Base-by-base conservation (phyloP, 192 early-diverging fungal species). In the Backusella morwellensis region DNA sequence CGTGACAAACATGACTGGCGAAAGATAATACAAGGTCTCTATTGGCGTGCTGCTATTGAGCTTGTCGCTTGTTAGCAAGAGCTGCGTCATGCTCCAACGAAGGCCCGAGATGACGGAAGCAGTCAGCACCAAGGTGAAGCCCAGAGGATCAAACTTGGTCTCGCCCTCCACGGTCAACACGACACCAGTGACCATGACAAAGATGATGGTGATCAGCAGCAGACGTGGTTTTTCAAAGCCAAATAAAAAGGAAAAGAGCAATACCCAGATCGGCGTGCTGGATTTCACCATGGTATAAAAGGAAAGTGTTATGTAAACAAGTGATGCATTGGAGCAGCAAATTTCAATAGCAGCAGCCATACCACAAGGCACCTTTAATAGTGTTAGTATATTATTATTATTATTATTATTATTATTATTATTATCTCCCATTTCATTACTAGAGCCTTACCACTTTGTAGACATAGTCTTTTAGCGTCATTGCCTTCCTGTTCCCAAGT, bases 231-330 rank as follows among this genome's bases (percentile, higher is more conserved):
- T 82, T 71, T 97, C 94, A 52, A 97, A 86, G 34, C 90, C 78
- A 77, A 97, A 95, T 11, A 92, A 77, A 82, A 95, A 94, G 35
- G 95, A 92, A 82, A 97, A 97, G 0, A 94, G 35, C 12, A 97
- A 82, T 8, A 91, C 89, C 88, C 87, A 91, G 67, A 91, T 86
- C 2, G 91, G 91, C 3, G 89, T 89, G 38, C 88, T 87, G 12
- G 89, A 90, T 80, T 92, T 92, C 34, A 92, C 88, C 90, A 92
- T 91, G 34, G 91, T 97, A 80, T 95, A 95, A 78, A 97, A 95
- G n/a, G 92, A 90, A 21, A 97, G 86, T 9, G 95, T 91, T 66
- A 97, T 93, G 76, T 84, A 87, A 80, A 93, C 87, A 41, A 96
- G 88, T 35, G 90, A 91, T 14, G 90, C 87, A 83, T 96, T 96